Evolutionary conservation across 2,329 filamentous ascomycete species (phyloP).

Genomic region (Clarireedia monteithiana): DNA sequence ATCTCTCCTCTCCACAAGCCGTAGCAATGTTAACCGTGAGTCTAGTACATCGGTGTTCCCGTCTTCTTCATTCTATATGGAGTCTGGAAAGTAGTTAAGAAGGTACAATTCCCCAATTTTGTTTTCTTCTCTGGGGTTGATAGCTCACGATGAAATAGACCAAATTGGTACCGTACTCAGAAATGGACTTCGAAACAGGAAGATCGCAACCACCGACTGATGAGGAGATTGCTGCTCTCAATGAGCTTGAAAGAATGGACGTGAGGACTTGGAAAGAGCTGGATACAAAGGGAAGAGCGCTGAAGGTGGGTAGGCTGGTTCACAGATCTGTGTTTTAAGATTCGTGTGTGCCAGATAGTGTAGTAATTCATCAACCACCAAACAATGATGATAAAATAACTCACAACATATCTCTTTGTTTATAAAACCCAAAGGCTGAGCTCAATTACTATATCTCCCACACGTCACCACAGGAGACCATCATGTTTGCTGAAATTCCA

Average conservation of each 20-base stretch:
- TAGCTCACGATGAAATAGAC: neutral
- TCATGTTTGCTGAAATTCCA: too few relatives aligned
- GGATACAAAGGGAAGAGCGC: neutral
- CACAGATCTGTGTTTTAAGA: neutral
- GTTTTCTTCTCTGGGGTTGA: neutral
- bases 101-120: neutral
- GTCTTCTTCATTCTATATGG: constrained; percentile 52
- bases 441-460: too few relatives aligned
- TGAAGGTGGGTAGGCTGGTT: neutral
- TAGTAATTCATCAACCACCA: too few relatives aligned
- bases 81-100: constrained; percentile 39
- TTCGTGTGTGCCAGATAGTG: too few relatives aligned
- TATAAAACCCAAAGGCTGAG: too few relatives aligned
- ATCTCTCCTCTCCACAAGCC: neutral
- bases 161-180: neutral
- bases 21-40: neutral
- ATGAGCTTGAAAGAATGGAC: neutral
- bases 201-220: neutral
- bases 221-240: neutral
- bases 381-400: too few relatives aligned
- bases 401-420: too few relatives aligned
- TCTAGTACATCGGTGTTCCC: constrained; percentile 35
- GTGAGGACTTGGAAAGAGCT: neutral
- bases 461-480: too few relatives aligned
- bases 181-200: neutral